phyloP scores from a whole-genome alignment of 495 filamentous ascomycete species.

The Lasiosphaeria ovina region DNA sequence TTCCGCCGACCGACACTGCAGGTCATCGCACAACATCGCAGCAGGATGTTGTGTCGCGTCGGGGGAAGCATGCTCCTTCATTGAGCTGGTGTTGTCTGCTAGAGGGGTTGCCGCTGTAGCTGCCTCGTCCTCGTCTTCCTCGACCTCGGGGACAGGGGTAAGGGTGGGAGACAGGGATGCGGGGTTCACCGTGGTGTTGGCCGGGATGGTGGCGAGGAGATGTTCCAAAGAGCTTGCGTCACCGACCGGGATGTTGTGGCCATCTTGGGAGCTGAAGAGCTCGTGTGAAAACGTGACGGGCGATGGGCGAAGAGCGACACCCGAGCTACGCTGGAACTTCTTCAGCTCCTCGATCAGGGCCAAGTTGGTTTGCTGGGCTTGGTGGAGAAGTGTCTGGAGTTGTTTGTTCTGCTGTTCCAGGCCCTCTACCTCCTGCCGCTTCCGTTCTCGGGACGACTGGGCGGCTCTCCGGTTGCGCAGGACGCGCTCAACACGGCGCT shows the following conservation, averaged over 20 bases:
- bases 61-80: conserved; percentile 58
- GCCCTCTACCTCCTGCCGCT: conserved; percentile 88
- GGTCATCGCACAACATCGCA: conserved; percentile 97
- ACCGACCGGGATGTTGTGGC: conserved; percentile 22
- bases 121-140: conserved; percentile 19
- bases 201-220: conserved; percentile 34
- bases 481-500: conserved; percentile 94
- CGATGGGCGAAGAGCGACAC: conserved; percentile 28
- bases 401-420: conserved; percentile 75
- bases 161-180: conserved; percentile 53
- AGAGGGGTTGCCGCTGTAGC: conserved; percentile 21
- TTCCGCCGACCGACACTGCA: conserved; percentile 94
- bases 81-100: conserved; percentile 30
- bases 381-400: conserved; percentile 61
- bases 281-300: conserved; percentile 49
- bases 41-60: conserved; percentile 99
- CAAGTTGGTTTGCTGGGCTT: conserved; percentile 65
- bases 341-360: conserved; percentile 64
- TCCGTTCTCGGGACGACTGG: conserved; percentile 93
- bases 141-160: conserved; percentile 43
- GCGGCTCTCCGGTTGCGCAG: conserved; percentile 93
- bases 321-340: conserved; percentile 57
- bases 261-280: conserved; percentile 48
- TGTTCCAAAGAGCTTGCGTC: conserved; percentile 32
- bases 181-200: conserved; percentile 52